Base-by-base conservation (phyloP, 305 asterid genomes). In the Ilex paraguariensis region DNA sequence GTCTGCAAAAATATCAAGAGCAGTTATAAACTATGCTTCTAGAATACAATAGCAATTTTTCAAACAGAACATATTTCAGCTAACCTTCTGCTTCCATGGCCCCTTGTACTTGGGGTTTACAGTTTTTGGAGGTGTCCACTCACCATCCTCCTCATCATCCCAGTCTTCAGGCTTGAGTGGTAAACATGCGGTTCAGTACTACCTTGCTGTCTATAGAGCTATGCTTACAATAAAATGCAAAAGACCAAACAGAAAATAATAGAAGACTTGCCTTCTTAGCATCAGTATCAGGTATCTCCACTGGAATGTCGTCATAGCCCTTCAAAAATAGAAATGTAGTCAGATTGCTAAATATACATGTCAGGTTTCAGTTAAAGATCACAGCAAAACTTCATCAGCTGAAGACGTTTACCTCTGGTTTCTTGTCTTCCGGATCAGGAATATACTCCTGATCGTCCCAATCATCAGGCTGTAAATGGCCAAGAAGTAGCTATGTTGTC, bases 131-230 rank as follows among this genome's bases (percentile, higher is more conserved):
- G 87, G 84, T 10, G 96, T 80, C 99, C 99, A 93, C 80, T 84
- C 95, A 58, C 99, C 97, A 84, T 93, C 99, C 76, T 90, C 99
- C 67, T 87, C 96, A 72, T 93, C 95, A 71, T 93, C 99, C 99
- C 99, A 93, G 74, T 93, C 97, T 72, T 93, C 99, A 31, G 99
- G 99, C 99, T 93, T 82, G 72, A 77, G 57, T 62, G 48, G 21
- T 45, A 72, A 65, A 36, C 15, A 30, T 36, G 15, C 12, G 15
- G 14, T 53, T 57, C 51, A 44, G 50, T 16, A 54, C 51, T 42
- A 31, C 7, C 33, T 36, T 36, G 6, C 52, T 13, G 0, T 46
- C 52, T 5, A 21, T 21, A 21, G 28, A 21, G 28, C 28, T 21
- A 21, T 21, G 28, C 28, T 21, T 21, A 21, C 28, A 21, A 21